Evolutionary conservation across 2,329 filamentous ascomycete genomes (phyloP).

Genomic region (Blastomyces parvus): DNA sequence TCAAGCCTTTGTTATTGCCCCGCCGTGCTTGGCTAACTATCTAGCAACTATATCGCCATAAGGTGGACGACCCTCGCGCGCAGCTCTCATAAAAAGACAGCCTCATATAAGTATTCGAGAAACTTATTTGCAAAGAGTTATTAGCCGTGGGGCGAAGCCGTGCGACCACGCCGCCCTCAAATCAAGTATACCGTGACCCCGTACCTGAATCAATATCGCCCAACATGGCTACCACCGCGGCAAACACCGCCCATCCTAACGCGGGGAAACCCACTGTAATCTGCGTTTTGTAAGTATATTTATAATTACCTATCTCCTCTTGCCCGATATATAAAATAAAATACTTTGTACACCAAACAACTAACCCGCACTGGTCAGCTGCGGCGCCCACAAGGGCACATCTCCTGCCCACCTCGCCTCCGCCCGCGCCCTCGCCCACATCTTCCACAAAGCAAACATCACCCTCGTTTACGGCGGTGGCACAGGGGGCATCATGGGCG

Average conservation of each 20-base stretch:
- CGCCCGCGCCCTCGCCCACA: conserved; percentile 62
- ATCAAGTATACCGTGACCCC: background rate
- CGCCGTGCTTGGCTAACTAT: no score
- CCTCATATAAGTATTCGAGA: background rate
- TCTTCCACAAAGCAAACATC: conserved; percentile 68
- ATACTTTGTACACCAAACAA: conserved; percentile 6
- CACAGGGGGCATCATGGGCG: conserved; percentile 91
- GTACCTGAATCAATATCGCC: background rate
- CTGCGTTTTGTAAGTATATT: conserved; percentile 62
- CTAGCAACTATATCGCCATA: no score
- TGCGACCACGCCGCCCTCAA: background rate
- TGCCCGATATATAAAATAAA: background rate
- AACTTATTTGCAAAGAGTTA: background rate
- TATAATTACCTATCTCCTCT: background rate
- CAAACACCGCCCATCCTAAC: background rate
- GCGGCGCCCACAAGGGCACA: conserved; percentile 67
- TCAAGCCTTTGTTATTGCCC: background rate
- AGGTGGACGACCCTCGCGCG: no score
- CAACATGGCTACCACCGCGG: background rate
- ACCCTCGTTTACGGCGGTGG: conserved; percentile 89
- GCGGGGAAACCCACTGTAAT: conserved; percentile 52
- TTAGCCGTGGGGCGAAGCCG: background rate
- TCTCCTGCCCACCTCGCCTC: conserved; percentile 67
- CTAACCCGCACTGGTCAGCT: conserved; percentile 42
- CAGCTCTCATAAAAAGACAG: background rate